Evolutionary conservation across 495 filamentous ascomycete genomes (phyloP).

Genomic region (Immersiella caudata): DNA sequence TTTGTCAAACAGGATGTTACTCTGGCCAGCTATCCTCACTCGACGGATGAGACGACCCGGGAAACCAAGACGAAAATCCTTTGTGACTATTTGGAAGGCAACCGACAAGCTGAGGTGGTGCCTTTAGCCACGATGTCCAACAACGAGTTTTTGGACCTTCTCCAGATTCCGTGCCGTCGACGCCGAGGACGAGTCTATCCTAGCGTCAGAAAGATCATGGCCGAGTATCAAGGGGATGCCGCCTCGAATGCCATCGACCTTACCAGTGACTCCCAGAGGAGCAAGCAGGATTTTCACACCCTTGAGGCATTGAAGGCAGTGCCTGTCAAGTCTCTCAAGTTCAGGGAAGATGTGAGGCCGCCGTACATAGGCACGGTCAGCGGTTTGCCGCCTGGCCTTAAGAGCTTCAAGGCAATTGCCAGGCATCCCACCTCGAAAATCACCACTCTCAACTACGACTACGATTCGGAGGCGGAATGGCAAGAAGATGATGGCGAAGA

Average conservation of each 20-base stretch:
- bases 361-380: slow-evolving; percentile 88
- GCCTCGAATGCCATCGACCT: slow-evolving; percentile 28
- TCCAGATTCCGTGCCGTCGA: slow-evolving; percentile 59
- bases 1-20: slow-evolving; percentile 68
- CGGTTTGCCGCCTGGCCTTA: slow-evolving; percentile 48
- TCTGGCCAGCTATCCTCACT: slow-evolving; percentile 57
- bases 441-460: slow-evolving; percentile 81
- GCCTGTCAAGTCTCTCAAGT: slow-evolving; percentile 77
- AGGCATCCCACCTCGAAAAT: slow-evolving; percentile 67
- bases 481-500: slow-evolving; percentile 63
- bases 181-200: slow-evolving; percentile 55
- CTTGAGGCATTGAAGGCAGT: slow-evolving; percentile 61
- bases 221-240: slow-evolving; percentile 30
- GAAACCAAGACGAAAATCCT: slow-evolving; percentile 54
- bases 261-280: slow-evolving; percentile 47
- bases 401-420: slow-evolving; percentile 58
- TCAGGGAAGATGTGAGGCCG: slow-evolving; percentile 85
- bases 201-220: slow-evolving; percentile 70
- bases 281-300: slow-evolving; percentile 46
- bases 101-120: slow-evolving; percentile 31
- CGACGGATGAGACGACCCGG: slow-evolving; percentile 58
- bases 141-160: slow-evolving; percentile 58
- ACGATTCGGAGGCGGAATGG: slow-evolving; percentile 96
- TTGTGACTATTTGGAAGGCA: slow-evolving; percentile 47
- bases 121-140: slow-evolving; percentile 18